Percentiles rank a stretch among this genome's conserved stretches.
Conservation (phyloP, 2,329 filamentous ascomycete genomes). For the Hypoxylon sp. region DNA sequence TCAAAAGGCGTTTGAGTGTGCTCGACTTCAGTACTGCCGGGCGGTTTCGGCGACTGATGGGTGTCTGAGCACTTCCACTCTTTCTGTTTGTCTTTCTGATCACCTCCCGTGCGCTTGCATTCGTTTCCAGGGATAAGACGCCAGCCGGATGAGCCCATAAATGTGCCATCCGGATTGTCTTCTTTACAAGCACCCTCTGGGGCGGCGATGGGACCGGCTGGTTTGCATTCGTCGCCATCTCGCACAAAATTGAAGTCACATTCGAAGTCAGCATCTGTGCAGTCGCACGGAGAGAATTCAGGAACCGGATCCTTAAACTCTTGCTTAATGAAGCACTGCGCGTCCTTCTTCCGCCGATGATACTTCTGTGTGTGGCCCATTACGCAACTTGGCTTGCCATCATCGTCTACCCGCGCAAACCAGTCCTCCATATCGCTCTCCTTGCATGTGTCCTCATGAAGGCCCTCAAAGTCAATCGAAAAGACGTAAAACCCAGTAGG, state of each 20-base stretch:
- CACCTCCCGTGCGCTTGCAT: slow-evolving; percentile 73
- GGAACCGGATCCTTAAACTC: slow-evolving; percentile 85
- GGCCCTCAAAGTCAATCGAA: slow-evolving; percentile 84
- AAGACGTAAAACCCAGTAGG: slow-evolving; percentile 73
- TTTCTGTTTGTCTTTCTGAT: slow-evolving; percentile 78
- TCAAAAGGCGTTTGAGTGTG: slow-evolving; percentile 74
- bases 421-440: slow-evolving; percentile 88
- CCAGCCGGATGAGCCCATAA: slow-evolving; percentile 90
- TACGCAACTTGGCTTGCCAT: slow-evolving; percentile 87
- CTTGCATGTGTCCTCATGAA: slow-evolving; percentile 85
- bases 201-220: slow-evolving; percentile 71
- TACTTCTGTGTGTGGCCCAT: slow-evolving; percentile 97
- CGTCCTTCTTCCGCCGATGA: slow-evolving; percentile 85
- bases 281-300: slow-evolving; percentile 82
- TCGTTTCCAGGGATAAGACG: slow-evolving; percentile 88
- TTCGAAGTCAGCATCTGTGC: slow-evolving; percentile 88
- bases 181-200: slow-evolving; percentile 82
- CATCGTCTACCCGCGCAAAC: slow-evolving; percentile 84
- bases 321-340: slow-evolving; percentile 89
- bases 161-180: slow-evolving; percentile 76
- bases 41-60: slow-evolving; percentile 62
- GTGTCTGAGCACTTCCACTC: slow-evolving; percentile 83
- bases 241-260: slow-evolving; percentile 94
- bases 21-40: slow-evolving; percentile 76
- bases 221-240: slow-evolving; percentile 78